Evolutionary conservation across 176 grass and related monocot species (phyloP), one percentile per base, ranked within the genome.

Genomic region (Phyllostachys edulis): DNA sequence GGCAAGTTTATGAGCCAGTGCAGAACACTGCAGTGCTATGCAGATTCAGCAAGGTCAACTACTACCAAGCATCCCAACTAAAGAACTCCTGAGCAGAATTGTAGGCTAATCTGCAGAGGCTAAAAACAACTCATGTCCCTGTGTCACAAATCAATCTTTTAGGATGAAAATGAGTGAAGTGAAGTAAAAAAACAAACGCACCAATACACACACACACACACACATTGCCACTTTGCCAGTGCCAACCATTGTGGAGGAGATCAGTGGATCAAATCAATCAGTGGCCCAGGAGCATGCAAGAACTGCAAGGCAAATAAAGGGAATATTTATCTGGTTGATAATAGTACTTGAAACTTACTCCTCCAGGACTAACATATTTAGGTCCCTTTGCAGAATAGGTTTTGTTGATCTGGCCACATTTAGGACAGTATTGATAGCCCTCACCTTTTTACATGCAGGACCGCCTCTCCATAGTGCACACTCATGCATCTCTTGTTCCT

Each of bases 1-100:
- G 47, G 77, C 12, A 82, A 26, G 24, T 73, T 72, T 55, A 84
- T 47, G 81, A 80, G 18, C 42, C 72, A 63, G 72, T 40, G 63
- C 39, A 70, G 20, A 67, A 37, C 49, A 63, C 36, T 16, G 55
- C 37, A 69, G 14, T 76, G 62, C 16, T 1, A 4, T 70, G 79
- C 51, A 69, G 49, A 60, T 17, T 38, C 47, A 77, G 37, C 26
- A 45, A 12, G 36, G 55, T 82, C 71, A 77, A 77, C 63, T 16
- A 20, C 50, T 36, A 26, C 83, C 83, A 62, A 70, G 11, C 29
- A 9, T 29, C 63, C 83, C 74, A 85, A 85, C 74, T 0, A 56
- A 69, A 26, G 11, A 47, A 74, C 20, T 39, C 13, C 42, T 2
- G 37, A 73, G 42, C 24, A 67, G 87, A 71, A 67, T 72, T 46